Conservation (phyloP, 225 moss, liverwort and hornwort species). For the Physcomitrellopsis africana region DNA sequence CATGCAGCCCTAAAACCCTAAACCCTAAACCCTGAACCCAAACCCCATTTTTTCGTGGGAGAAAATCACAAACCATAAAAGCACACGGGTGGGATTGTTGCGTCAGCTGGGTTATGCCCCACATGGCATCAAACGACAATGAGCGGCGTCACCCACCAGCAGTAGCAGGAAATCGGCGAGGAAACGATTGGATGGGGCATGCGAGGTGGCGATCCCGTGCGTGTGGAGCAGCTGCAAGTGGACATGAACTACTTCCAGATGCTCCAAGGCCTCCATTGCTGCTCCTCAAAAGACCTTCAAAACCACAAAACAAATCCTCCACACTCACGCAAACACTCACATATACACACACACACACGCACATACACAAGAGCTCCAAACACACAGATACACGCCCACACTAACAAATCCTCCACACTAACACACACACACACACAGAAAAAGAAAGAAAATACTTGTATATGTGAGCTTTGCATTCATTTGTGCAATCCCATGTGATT, state of each 20-base stretch:
- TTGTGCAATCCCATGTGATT: no score
- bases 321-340: no score
- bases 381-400: no score
- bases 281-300: background rate
- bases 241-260: conserved; percentile 62
- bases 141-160: conserved; percentile 31
- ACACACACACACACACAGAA: no score
- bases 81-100: background rate
- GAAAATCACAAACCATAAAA: background rate
- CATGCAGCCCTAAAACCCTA: conserved; percentile 19
- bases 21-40: background rate
- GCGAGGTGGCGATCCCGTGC: conserved; percentile 41
- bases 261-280: conserved; percentile 65
- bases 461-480: no score
- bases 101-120: background rate
- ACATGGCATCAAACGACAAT: background rate
- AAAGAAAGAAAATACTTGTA: no score
- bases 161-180: conserved; percentile 65
- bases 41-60: background rate
- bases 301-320: no score
- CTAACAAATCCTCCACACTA: no score
- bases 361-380: no score
- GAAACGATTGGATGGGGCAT: conserved; percentile 46
- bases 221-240: conserved; percentile 58
- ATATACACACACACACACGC: no score